Evolutionary conservation across 2,329 filamentous ascomycete species (phyloP).

Genomic region (Cladophialophora bantiana): DNA sequence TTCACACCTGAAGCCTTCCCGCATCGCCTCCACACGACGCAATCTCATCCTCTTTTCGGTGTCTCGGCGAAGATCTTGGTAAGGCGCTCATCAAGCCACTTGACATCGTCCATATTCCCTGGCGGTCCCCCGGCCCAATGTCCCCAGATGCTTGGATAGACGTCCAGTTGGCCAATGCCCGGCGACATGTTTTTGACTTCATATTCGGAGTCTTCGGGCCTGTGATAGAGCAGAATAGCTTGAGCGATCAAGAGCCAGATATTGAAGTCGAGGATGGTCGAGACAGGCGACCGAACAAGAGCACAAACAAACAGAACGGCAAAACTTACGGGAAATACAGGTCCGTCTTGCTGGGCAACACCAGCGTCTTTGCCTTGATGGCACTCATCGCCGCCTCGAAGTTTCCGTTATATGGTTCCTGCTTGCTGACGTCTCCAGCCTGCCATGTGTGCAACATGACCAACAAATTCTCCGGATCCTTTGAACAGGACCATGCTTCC

Average conservation of each 20-base stretch:
- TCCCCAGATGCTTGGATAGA: conserved; percentile 70
- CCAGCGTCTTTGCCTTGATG: conserved; percentile 75
- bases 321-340: conserved; percentile 74
- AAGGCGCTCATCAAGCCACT: conserved; percentile 73
- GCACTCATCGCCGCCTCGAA: conserved; percentile 70
- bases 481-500: conserved; percentile 73
- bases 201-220: conserved; percentile 76
- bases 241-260: conserved; percentile 18
- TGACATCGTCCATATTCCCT: conserved; percentile 72
- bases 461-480: conserved; percentile 76
- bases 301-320: not conserved
- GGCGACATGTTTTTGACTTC: conserved; percentile 71
- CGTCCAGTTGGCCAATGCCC: conserved; percentile 62
- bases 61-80: conserved; percentile 57
- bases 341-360: conserved; percentile 75
- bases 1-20: not conserved
- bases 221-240: conserved; percentile 41
- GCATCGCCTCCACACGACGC: not conserved
- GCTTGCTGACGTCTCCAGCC: conserved; percentile 71
- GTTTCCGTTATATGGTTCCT: conserved; percentile 71
- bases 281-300: not conserved
- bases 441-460: conserved; percentile 82
- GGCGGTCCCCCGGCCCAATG: conserved; percentile 74
- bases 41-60: conserved; percentile 15
- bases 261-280: not conserved